Evolutionary conservation across 768 basidiomycete genomes (phyloP).

Genomic region (Psilocybe sp.): DNA sequence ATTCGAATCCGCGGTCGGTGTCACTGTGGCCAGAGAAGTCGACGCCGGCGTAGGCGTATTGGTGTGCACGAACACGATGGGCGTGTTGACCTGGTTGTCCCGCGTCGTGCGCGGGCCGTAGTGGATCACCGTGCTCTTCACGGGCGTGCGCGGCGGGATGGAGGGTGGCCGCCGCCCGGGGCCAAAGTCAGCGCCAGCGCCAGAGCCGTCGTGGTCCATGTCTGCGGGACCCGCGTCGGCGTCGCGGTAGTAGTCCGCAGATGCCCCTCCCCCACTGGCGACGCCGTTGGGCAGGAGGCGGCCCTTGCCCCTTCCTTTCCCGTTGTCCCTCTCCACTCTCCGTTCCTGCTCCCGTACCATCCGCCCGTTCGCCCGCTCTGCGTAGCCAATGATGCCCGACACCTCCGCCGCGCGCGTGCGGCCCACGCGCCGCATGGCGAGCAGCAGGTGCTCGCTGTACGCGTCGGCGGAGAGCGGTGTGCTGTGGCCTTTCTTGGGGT

Average conservation of each 20-base stretch:
- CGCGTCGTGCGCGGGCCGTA: slow-evolving; percentile 2
- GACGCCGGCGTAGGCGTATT: slow-evolving; percentile 1
- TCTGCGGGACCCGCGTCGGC: too few relatives aligned
- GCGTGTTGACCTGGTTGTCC: not conserved
- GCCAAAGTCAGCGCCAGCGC: too few relatives aligned
- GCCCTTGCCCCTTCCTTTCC: slow-evolving; percentile 26
- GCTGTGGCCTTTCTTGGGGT: slow-evolving; percentile 10
- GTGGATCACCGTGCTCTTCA: slow-evolving; percentile 8
- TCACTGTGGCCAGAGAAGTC: not conserved
- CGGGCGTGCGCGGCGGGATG: slow-evolving; percentile 7
- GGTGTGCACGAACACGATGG: slow-evolving; percentile 4
- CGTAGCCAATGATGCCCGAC: slow-evolving; percentile 44
- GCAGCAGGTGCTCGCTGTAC: slow-evolving; percentile 64
- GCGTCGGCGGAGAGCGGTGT: slow-evolving; percentile 54
- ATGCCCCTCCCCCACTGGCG: too few relatives aligned
- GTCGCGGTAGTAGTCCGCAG: slow-evolving; percentile 20
- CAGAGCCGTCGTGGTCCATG: too few relatives aligned
- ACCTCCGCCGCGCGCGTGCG: slow-evolving; percentile 56
- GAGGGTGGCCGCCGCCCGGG: too few relatives aligned
- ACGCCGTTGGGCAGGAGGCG: slow-evolving; percentile 22
- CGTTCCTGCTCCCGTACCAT: slow-evolving; percentile 28
- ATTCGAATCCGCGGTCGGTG: not conserved
- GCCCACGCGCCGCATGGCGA: slow-evolving; percentile 71
- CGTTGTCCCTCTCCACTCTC: slow-evolving; percentile 19
- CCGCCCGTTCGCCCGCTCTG: slow-evolving; percentile 34